These are phyloP conservation scores for Ustilago trichophora DNA, from an alignment of 1,284 basidiomycete species.

Conservation along the genomic window DNA sequence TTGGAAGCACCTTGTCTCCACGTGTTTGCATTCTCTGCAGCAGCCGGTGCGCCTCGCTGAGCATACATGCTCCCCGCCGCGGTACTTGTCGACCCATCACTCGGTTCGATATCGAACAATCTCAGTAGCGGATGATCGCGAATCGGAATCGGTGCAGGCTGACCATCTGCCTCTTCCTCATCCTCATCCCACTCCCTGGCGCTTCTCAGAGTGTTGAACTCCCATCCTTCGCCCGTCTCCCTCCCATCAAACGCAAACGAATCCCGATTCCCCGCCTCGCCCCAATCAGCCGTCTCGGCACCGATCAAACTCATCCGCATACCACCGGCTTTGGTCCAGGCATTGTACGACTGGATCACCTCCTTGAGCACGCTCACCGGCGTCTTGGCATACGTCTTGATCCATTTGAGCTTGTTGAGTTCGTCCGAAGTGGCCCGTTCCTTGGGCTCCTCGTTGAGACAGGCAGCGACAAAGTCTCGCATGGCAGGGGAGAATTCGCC, in stretches of 20 bases:
- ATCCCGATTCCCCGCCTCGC: slow-evolving; percentile 45
- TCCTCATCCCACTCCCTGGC: slow-evolving; percentile 34
- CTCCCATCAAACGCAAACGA: slow-evolving; percentile 54
- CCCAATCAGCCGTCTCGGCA: slow-evolving; percentile 49
- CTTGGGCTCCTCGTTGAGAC: slow-evolving; percentile 81
- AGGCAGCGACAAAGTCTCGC: slow-evolving; percentile 86
- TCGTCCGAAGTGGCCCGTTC: slow-evolving; percentile 90
- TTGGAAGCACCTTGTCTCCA: slow-evolving; percentile 7
- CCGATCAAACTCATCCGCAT: slow-evolving; percentile 77
- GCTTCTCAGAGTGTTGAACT: slow-evolving; percentile 43
- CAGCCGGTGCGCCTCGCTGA: slow-evolving; percentile 1
- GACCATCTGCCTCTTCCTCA: slow-evolving; percentile 19
- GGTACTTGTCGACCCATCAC: slow-evolving; percentile 6
- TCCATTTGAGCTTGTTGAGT: slow-evolving; percentile 89
- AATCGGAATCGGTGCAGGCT: slow-evolving; percentile 28
- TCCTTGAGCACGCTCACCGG: slow-evolving; percentile 77
- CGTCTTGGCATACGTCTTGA: slow-evolving; percentile 78
- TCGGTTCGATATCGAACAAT: slow-evolving; percentile 45
- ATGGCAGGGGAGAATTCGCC: slow-evolving; percentile 82
- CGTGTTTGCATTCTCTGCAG: slow-evolving; percentile 14
- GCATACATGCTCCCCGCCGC: slow-evolving; percentile 14
- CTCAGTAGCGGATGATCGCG: slow-evolving; percentile 54
- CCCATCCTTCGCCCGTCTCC: slow-evolving; percentile 55
- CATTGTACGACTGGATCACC: slow-evolving; percentile 78
- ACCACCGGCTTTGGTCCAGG: slow-evolving; percentile 81